phyloP scores from a whole-genome alignment of 2,329 filamentous ascomycete species.

The Alternaria dauci region DNA sequence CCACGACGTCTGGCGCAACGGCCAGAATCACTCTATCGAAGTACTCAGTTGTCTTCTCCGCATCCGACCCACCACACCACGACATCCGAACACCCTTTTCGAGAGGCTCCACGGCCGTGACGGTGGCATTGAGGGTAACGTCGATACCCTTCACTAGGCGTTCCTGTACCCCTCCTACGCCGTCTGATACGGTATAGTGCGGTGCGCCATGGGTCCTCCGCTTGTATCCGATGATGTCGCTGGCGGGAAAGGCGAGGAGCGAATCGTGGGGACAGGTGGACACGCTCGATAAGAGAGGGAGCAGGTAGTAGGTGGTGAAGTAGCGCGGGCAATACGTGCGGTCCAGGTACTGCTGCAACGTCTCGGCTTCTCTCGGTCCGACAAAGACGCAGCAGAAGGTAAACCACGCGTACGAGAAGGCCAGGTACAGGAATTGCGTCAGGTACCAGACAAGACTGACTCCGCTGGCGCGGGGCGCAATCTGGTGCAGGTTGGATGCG shows the following conservation, averaged over 20 bases:
- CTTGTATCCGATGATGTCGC: slow-evolving; percentile 63
- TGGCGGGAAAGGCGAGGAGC: slow-evolving; percentile 62
- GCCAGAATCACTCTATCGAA: slow-evolving; percentile 65
- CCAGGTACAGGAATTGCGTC: slow-evolving; percentile 56
- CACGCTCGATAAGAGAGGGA: slow-evolving; percentile 64
- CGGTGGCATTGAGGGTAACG: slow-evolving; percentile 53
- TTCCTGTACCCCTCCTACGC: slow-evolving; percentile 61
- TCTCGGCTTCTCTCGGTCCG: slow-evolving; percentile 54
- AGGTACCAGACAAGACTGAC: slow-evolving; percentile 52
- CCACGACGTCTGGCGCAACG: slow-evolving; percentile 63
- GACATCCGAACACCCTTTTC: slow-evolving; percentile 42
- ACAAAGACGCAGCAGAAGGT: slow-evolving; percentile 61
- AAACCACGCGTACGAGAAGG: slow-evolving; percentile 64
- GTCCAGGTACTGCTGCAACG: slow-evolving; percentile 59
- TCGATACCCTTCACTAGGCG: slow-evolving; percentile 55
- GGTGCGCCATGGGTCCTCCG: slow-evolving; percentile 57
- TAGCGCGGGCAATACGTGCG: slow-evolving; percentile 60
- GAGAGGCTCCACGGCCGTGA: slow-evolving; percentile 48
- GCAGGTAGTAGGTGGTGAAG: slow-evolving; percentile 60
- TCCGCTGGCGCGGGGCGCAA: slow-evolving; percentile 54
- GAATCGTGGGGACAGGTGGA: slow-evolving; percentile 63
- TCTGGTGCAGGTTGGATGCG: slow-evolving; percentile 63
- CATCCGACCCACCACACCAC: slow-evolving; percentile 42
- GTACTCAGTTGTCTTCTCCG: slow-evolving; percentile 34
- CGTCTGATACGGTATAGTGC: slow-evolving; percentile 62